These are phyloP conservation scores for Sherardia arvensis DNA, from an alignment of 257 asterid species.

Conservation along the genomic window DNA sequence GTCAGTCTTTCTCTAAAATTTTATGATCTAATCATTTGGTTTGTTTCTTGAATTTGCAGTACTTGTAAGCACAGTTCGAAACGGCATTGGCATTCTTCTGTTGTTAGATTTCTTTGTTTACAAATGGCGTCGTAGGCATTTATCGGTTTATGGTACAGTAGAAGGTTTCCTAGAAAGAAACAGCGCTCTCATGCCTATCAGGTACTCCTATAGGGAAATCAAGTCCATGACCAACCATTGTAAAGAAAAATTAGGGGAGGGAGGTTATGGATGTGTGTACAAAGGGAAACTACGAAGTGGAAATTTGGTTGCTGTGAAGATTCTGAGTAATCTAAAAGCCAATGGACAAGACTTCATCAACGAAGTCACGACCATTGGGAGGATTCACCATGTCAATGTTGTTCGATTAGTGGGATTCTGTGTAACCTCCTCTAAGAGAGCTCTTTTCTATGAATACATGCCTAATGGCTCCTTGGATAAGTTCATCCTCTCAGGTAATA, in stretches of 20 bases:
- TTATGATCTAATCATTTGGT: too few relatives aligned
- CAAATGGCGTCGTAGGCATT: constrained; percentile 7
- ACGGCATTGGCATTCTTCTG: background rate
- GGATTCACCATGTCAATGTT: too few relatives aligned
- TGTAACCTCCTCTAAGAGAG: background rate
- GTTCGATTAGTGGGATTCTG: too few relatives aligned
- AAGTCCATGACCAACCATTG: background rate
- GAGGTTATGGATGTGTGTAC: too few relatives aligned
- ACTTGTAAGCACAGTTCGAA: too few relatives aligned
- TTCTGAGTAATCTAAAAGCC: background rate
- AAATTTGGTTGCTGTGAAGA: constrained; percentile 2
- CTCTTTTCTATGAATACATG: background rate
- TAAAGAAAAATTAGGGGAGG: too few relatives aligned
- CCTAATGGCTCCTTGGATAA: background rate
- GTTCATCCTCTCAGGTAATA: background rate
- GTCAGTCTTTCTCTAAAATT: too few relatives aligned
- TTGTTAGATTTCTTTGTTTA: background rate
- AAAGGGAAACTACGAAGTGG: too few relatives aligned
- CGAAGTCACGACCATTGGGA: constrained; percentile 11
- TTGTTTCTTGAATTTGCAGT: too few relatives aligned
- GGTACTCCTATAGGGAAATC: background rate
- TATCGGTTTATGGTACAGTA: background rate
- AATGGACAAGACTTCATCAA: background rate
- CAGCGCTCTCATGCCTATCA: background rate
- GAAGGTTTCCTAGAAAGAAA: background rate